These are phyloP conservation scores for Cercospora brassicicola DNA, from an alignment of 2,329 filamentous ascomycete species.

Conservation along the genomic window DNA sequence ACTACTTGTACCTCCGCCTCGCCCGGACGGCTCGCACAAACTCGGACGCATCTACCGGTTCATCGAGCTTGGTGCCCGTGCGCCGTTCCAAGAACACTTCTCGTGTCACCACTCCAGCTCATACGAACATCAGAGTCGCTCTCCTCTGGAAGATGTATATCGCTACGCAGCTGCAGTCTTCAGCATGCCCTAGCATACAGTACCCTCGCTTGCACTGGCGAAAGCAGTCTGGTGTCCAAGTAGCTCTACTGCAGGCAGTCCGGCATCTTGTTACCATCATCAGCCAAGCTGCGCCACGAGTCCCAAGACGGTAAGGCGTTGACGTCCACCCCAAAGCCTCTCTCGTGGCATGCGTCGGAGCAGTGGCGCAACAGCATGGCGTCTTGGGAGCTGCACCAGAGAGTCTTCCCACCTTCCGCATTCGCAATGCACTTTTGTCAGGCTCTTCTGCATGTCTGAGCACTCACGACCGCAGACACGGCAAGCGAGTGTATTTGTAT, in stretches of 20 bases:
- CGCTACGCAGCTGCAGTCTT: neutral
- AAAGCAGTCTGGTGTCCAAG: neutral
- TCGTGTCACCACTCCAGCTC: neutral
- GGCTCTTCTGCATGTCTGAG: too few species aligned
- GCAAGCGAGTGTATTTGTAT: neutral
- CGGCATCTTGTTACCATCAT: neutral
- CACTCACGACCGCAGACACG: neutral
- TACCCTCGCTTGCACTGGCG: neutral
- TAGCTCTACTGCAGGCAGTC: neutral
- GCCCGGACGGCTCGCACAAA: neutral
- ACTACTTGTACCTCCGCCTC: neutral
- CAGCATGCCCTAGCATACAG: neutral
- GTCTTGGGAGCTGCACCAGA: neutral
- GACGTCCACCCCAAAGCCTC: constrained; percentile 2
- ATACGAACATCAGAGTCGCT: too few species aligned
- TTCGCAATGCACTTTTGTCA: neutral
- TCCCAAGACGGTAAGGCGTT: constrained; percentile 5
- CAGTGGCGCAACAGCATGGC: neutral
- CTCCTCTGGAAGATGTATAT: too few species aligned
- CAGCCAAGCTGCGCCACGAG: constrained; percentile 12
- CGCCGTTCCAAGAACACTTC: neutral
- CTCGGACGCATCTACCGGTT: neutral
- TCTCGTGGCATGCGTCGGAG: constrained; percentile 12
- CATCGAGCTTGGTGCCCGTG: neutral
- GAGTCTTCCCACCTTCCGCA: neutral